Conservation (phyloP, 805 yeast species). For the Candida ortonii region DNA sequence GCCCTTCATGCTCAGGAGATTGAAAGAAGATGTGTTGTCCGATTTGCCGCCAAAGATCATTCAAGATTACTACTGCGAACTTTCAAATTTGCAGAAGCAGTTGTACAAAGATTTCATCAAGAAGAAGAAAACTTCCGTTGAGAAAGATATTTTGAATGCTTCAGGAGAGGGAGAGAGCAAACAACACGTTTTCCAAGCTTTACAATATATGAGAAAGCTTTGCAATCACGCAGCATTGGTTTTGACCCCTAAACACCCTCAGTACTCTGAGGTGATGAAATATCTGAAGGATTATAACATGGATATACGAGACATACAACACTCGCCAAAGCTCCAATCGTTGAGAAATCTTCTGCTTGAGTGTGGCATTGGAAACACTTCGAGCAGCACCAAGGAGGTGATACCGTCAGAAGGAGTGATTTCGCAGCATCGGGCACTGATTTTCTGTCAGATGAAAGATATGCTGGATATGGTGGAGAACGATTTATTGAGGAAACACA, state of each 20-base stretch:
- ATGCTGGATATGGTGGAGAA: constrained; percentile 96
- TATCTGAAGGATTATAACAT: constrained; percentile 58
- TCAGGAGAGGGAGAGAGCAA: constrained; percentile 45
- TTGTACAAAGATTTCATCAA: constrained; percentile 86
- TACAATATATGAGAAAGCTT: constrained; percentile 94
- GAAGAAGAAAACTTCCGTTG: constrained; percentile 73
- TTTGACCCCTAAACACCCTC: constrained; percentile 78
- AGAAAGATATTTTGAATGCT: constrained; percentile 51
- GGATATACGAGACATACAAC: constrained; percentile 66
- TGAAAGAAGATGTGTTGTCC: constrained; percentile 92
- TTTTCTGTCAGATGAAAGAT: constrained; percentile 94
- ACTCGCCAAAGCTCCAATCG: constrained; percentile 88
- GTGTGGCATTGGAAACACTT: constrained; percentile 79
- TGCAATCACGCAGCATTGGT: constrained; percentile 97
- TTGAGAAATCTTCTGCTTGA: constrained; percentile 76
- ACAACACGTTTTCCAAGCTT: constrained; percentile 94
- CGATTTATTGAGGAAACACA: constrained; percentile 72
- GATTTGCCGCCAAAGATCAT: constrained; percentile 98
- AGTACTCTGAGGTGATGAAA: constrained; percentile 61
- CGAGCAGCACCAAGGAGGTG: constrained; percentile 26
- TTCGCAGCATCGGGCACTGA: constrained; percentile 91
- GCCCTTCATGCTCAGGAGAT: constrained; percentile 93
- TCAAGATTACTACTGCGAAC: constrained; percentile 96
- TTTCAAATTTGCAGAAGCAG: constrained; percentile 85
- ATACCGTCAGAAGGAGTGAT: constrained; percentile 52